These are phyloP conservation scores for Oryza australiensis DNA, from an alignment of 176 grass and related monocot species.

Conservation along the genomic window DNA sequence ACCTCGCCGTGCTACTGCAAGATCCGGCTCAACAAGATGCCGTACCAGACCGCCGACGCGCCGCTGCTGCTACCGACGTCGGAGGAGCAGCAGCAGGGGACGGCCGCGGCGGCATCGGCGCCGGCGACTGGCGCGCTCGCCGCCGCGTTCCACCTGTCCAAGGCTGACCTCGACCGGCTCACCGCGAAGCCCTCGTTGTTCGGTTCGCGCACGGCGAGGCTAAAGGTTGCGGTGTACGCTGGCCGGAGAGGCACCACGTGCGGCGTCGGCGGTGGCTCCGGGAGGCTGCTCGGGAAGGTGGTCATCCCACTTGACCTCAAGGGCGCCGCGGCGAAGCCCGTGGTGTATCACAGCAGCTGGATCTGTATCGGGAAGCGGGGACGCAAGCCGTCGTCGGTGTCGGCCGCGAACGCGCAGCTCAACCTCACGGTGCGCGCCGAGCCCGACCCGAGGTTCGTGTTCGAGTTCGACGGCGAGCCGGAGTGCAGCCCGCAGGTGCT, in stretches of 20 bases:
- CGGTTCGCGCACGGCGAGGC: slow-evolving; percentile 8
- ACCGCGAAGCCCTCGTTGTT: slow-evolving; percentile 51
- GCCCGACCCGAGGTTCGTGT: slow-evolving; percentile 69
- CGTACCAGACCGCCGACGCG: slow-evolving; percentile 48
- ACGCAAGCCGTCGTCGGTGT: background rate
- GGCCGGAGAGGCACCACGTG: slow-evolving; percentile 46
- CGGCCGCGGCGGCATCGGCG: no score
- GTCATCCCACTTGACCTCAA: slow-evolving; percentile 66
- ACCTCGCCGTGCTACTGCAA: slow-evolving; percentile 72
- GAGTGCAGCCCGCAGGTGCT: slow-evolving; percentile 83
- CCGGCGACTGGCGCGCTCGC: slow-evolving; percentile 41
- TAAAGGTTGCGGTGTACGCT: slow-evolving; percentile 69
- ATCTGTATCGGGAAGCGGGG: slow-evolving; percentile 48
- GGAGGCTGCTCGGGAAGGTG: slow-evolving; percentile 64
- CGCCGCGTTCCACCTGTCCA: slow-evolving; percentile 68
- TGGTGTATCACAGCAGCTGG: slow-evolving; percentile 70
- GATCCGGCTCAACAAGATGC: slow-evolving; percentile 74
- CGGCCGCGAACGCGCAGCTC: slow-evolving; percentile 30
- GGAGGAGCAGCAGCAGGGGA: background rate
- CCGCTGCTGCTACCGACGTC: slow-evolving; percentile 38
- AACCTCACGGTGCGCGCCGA: slow-evolving; percentile 68
- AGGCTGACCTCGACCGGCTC: slow-evolving; percentile 57
- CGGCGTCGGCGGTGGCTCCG: slow-evolving; percentile 24
- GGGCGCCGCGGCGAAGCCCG: slow-evolving; percentile 29
- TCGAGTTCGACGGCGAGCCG: slow-evolving; percentile 81